Evolutionary conservation across 2,329 filamentous ascomycete genomes (phyloP), one percentile per base, ranked within the genome.

Genomic region (Neurospora sp.): DNA sequence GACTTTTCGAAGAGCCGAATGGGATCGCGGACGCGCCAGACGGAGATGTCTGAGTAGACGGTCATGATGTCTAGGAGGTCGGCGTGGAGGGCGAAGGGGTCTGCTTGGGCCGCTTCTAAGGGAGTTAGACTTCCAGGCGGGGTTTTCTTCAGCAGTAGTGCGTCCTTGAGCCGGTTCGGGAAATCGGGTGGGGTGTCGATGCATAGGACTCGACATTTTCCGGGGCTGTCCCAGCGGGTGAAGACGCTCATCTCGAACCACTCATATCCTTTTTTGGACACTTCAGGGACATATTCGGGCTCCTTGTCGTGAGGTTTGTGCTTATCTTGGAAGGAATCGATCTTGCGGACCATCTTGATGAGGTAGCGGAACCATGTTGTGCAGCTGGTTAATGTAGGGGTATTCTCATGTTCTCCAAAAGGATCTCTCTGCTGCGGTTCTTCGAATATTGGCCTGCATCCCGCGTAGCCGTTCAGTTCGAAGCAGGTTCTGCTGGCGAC

Each of bases 191-290:
- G 73, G 0, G 65, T 57, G 40, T 74, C 71, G 68, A 74, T 67
- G 33, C 70, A 71, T 2, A 74, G 23, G 23, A 73, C 67, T 37
- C 71, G 72, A 28, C 68, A 71, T 12, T 12, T 68, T 2, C 52
- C 52, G 4, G 52, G 33, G 36, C 10, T 36, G 19, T 72, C 70
- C 73, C 73, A 74, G 12, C 69, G 69, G 6, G 72, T 72, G 40
- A 74, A 73, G 67, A 72, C 40, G 38, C 71, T 69, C 67, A 70
- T 74, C 36, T 74, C 73, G 23, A 70, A 74, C 73, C 73, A 74
- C 19, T 46, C 66, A 19, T 74, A 74, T 33, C 66, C 72, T n/a
- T 71, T 71, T 2, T 40, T 43, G 6, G 23, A 57, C 1, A 8
- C 8, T 28, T n/a, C 68, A 11, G n/a, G 38, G 17, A 65, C 69